Conservation (phyloP, 371 early-diverging fungal species). For the Massospora cicadina region DNA sequence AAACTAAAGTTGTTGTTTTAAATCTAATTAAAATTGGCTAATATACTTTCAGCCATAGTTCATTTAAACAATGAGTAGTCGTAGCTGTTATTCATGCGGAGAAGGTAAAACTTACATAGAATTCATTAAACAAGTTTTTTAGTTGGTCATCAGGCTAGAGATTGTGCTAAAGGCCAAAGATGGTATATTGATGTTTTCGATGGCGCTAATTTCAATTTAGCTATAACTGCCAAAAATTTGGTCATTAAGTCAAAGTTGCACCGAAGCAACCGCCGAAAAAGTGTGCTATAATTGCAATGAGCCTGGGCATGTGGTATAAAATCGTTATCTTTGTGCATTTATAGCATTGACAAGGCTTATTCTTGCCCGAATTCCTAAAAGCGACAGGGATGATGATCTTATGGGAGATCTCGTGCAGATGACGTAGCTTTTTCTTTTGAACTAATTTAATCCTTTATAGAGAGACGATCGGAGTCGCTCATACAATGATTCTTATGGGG, state of each 20-base stretch:
- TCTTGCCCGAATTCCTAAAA: constrained; percentile 13
- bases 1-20: no score
- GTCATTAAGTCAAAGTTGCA: constrained; percentile 26
- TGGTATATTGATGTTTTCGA: neutral
- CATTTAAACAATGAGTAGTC: no score
- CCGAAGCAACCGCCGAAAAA: constrained; percentile 30
- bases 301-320: constrained; percentile 7
- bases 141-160: constrained; percentile 46
- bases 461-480: neutral
- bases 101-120: neutral
- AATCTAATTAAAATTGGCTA: no score
- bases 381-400: constrained; percentile 23
- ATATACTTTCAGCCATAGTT: no score
- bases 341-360: neutral
- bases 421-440: neutral
- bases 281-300: constrained; percentile 15
- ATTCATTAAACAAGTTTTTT: neutral
- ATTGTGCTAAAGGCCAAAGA: constrained; percentile 20
- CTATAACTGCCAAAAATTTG: constrained; percentile 34
- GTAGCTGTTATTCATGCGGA: constrained; percentile 8
- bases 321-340: neutral
- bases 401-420: neutral
- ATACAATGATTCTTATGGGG: neutral
- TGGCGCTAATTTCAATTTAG: constrained; percentile 12
- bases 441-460: neutral